These are phyloP conservation scores for Nepenthes alata DNA, from an alignment of 179 eudicot genomes.

Conservation along the genomic window DNA sequence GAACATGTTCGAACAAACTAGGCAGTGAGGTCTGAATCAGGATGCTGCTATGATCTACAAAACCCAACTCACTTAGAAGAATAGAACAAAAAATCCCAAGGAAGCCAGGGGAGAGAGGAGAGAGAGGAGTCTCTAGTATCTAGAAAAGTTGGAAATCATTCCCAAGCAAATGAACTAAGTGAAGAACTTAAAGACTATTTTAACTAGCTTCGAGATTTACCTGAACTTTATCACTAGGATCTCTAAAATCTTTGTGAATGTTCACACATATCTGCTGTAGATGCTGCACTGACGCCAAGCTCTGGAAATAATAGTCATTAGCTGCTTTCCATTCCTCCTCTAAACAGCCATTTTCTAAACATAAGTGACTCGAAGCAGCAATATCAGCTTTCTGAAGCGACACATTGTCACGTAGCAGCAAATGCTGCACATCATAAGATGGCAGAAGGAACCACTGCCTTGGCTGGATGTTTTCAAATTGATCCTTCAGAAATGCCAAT, in stretches of 20 bases:
- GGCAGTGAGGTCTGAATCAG: too few species aligned
- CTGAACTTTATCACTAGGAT: constrained; percentile 37
- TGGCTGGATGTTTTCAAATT: constrained; percentile 25
- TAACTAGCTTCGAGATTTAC: constrained; percentile 18
- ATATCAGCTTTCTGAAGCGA: constrained; percentile 16
- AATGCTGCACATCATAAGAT: constrained; percentile 65
- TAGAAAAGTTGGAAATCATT: too few species aligned
- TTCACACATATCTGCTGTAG: constrained; percentile 54
- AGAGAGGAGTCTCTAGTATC: too few species aligned
- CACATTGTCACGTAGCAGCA: constrained; percentile 32
- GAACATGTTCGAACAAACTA: too few species aligned
- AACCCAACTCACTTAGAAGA: too few species aligned
- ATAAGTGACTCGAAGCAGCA: constrained; percentile 15
- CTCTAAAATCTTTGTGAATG: constrained; percentile 74
- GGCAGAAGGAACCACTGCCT: constrained; percentile 72
- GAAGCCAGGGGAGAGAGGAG: too few species aligned
- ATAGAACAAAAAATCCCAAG: too few species aligned
- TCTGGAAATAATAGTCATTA: constrained; percentile 70
- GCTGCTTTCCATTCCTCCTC: constrained; percentile 49
- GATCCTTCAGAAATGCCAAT: constrained; percentile 32
- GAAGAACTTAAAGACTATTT: too few species aligned
- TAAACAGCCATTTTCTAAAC: constrained; percentile 15
- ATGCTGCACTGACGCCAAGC: constrained; percentile 54
- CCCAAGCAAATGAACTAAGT: too few species aligned
- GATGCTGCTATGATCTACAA: too few species aligned